Conservation (phyloP, 345 rosid genomes). For the Physaria fendleri region DNA sequence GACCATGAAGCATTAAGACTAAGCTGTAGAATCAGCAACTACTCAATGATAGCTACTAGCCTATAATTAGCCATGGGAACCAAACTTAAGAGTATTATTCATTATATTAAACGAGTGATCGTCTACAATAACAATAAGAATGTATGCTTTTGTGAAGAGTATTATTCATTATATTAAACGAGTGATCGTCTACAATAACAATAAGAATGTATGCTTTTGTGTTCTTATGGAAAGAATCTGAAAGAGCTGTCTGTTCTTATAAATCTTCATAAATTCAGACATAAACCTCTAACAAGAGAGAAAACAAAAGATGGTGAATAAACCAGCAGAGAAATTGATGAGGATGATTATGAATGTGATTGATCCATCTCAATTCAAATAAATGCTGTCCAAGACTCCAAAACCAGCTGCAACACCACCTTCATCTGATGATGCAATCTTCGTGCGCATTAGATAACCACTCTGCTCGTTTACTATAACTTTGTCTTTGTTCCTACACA, state of each 20-base stretch:
- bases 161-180: background rate
- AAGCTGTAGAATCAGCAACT: no score
- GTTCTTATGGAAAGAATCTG: background rate
- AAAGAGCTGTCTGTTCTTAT: background rate
- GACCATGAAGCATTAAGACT: no score
- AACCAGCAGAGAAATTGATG: slow-evolving; percentile 3
- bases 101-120: background rate
- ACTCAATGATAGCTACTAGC: no score
- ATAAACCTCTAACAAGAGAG: slow-evolving; percentile 9
- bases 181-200: background rate
- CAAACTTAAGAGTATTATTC: no score
- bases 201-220: background rate
- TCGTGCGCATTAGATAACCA: slow-evolving; percentile 89
- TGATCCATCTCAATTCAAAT: slow-evolving; percentile 46
- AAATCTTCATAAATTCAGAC: background rate
- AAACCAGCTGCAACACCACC: slow-evolving; percentile 97
- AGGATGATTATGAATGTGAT: slow-evolving; percentile 7
- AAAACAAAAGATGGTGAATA: background rate
- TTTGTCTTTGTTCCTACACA: slow-evolving; percentile 73
- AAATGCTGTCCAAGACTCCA: slow-evolving; percentile 87
- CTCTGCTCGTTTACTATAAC: slow-evolving; percentile 68
- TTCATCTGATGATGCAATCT: slow-evolving; percentile 82
- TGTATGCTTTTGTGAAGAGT: background rate
- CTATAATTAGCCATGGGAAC: no score
- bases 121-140: background rate